Evolutionary conservation across 75 land plant genomes (phyloP), one percentile per base, ranked within the genome.

Genomic region (Isoetes taiwanensis): DNA sequence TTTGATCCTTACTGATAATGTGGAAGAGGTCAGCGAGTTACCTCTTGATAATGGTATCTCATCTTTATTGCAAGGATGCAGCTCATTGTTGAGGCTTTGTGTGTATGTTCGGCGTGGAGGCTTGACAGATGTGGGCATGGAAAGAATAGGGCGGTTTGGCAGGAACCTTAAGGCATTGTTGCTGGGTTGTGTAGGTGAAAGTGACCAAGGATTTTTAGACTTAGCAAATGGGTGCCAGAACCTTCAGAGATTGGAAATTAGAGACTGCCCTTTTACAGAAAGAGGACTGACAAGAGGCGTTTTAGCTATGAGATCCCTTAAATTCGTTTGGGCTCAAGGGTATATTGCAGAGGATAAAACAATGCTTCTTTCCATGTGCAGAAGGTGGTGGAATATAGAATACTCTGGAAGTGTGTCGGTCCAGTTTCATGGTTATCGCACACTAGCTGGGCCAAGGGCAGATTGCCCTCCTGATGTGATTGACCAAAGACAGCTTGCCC

Each of bases 361-460:
- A 28, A 66, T 76, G 57, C 70, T 89, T 3, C 59, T 79, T 23
- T 48, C 53, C 16, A 72, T 89, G 82, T 67, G 55, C 19, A 78
- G 82, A 4, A 80, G 78, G 10, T 71, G 30, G 32, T 81, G 90
- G 83, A 78, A 75, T 26, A 72, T 84, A 30, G 96, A 89, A 48
- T 41, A 80, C 16, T 73, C 72, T 30, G n/a, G n/a, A n/a, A n/a
- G n/a, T n/a, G 30, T 33, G 31, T 40, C 73, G 1, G 68, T 29
- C 1, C 73, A 71, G 54, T 58, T 71, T 34, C 28, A 59, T 2
- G 68, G 58, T 2, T 71, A 71, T 39, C 58, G 59, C 20, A 50
- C 65, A n/a, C 68, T 71, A 0, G 32, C 57, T 41, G 68, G 68
- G 30, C 59, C 68, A 28, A 59, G 72, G 34, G 38, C 53, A 3